These are phyloP conservation scores for Medicago ruthenica DNA, from an alignment of 306 rosid genomes.

Conservation along the genomic window DNA sequence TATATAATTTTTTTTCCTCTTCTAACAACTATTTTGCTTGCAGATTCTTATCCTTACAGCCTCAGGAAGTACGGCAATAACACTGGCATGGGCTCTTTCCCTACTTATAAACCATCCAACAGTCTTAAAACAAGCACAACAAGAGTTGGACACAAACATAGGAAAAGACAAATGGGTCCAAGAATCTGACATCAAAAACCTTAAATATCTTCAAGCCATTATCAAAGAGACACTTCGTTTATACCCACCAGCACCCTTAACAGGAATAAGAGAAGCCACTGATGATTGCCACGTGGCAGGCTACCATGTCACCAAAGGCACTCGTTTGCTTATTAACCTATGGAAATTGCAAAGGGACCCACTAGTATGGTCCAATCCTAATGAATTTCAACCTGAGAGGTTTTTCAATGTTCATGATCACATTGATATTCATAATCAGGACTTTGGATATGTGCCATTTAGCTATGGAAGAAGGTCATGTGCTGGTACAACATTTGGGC, in stretches of 20 bases:
- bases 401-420: constrained; percentile 33
- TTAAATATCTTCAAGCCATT: constrained; percentile 48
- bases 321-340: constrained; percentile 49
- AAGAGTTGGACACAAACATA: constrained; percentile 40
- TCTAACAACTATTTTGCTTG: not conserved
- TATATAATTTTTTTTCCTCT: too few species aligned
- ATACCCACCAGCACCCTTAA: constrained; percentile 60
- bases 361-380: constrained; percentile 46
- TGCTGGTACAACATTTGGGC: constrained; percentile 46
- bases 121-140: constrained; percentile 32
- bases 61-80: constrained; percentile 55
- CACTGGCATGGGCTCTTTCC: constrained; percentile 53
- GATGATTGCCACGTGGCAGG: constrained; percentile 46
- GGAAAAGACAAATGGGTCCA: constrained; percentile 54
- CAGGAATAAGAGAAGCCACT: constrained; percentile 51
- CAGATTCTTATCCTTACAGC: constrained; percentile 48
- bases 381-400: constrained; percentile 53
- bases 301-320: constrained; percentile 47
- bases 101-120: constrained; percentile 51
- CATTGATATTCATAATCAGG: constrained; percentile 17
- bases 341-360: constrained; percentile 56
- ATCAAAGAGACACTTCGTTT: constrained; percentile 55
- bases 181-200: constrained; percentile 47
- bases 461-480: constrained; percentile 58
- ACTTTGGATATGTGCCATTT: constrained; percentile 49